Evolutionary conservation across 106 monocot species (phyloP).

Genomic region (Cymbidium sinense): DNA sequence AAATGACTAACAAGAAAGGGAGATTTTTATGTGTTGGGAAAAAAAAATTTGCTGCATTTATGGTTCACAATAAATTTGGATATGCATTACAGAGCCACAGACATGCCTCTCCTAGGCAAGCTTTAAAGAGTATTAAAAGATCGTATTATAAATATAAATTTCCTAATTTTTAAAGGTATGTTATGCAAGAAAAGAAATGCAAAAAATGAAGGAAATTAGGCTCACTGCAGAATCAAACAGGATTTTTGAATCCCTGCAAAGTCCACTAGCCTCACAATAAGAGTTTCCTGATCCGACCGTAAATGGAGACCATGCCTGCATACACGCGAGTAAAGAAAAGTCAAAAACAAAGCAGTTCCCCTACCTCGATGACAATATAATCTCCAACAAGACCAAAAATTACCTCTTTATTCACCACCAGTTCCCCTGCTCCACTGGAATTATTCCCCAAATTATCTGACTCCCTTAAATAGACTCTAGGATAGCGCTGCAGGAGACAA

Average conservation of each 20-base stretch:
- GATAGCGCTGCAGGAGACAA: conserved; percentile 51
- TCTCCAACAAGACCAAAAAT: not conserved
- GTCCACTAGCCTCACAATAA: conserved; percentile 14
- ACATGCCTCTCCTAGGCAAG: not conserved
- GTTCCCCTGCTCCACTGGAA: conserved; percentile 9
- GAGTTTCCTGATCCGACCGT: conserved; percentile 15
- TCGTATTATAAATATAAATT: not conserved
- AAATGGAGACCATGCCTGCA: conserved; percentile 88
- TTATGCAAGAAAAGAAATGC: not conserved
- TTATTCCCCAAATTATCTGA: conserved; percentile 6
- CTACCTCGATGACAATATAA: not conserved
- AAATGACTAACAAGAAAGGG: not conserved
- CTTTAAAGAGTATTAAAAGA: not conserved
- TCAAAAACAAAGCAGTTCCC: not conserved
- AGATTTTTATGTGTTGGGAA: not conserved
- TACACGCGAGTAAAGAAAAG: conserved; percentile 8
- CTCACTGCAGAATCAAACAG: conserved; percentile 57
- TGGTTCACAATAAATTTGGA: not conserved
- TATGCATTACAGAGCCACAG: not conserved
- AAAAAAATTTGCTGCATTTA: not conserved
- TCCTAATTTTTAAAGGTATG: not conserved
- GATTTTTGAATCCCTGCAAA: conserved; percentile 11
- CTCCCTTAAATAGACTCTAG: conserved; percentile 44
- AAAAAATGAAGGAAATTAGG: not conserved
- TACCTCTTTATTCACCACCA: conserved; percentile 76